Evolutionary conservation across 75 land plant genomes (phyloP).

Genomic region (Picea glauca): DNA sequence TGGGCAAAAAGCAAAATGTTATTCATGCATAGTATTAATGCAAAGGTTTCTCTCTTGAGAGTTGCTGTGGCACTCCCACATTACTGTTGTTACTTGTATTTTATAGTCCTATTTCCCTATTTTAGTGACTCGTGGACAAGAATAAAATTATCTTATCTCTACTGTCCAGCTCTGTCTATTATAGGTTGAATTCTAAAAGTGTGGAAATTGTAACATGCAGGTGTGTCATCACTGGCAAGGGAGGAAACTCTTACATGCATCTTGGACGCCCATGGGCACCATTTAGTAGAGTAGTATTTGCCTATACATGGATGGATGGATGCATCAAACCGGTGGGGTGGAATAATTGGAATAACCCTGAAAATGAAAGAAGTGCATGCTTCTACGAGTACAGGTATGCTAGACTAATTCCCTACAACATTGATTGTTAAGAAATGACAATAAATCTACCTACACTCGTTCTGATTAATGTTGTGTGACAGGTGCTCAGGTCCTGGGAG

Average conservation of each 20-base stretch:
- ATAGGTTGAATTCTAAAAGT: background rate
- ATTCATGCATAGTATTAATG: background rate
- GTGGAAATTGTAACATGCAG: constrained; percentile 24
- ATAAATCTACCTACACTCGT: background rate
- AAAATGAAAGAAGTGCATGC: constrained; percentile 81
- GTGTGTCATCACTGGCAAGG: constrained; percentile 92
- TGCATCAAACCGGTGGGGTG: constrained; percentile 83
- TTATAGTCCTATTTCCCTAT: too few relatives aligned
- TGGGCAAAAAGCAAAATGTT: background rate
- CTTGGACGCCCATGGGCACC: constrained; percentile 99
- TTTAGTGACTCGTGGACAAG: too few relatives aligned
- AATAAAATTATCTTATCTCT: too few relatives aligned
- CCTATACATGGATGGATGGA: constrained; percentile 82
- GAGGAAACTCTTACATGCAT: constrained; percentile 46
- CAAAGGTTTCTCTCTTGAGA: background rate
- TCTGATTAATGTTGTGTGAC: constrained; percentile 9
- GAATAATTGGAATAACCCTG: constrained; percentile 89
- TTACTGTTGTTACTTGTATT: too few relatives aligned
- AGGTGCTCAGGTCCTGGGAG: constrained; percentile 89
- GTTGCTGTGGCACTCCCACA: too few relatives aligned
- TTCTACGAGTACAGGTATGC: constrained; percentile 83
- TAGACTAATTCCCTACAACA: background rate
- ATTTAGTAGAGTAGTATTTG: constrained; percentile 86
- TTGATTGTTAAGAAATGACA: background rate
- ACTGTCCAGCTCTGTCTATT: too few relatives aligned